These are phyloP conservation scores for Zymoseptoria pseudotritici DNA, from an alignment of 2,329 filamentous ascomycete species.

Conservation along the genomic window DNA sequence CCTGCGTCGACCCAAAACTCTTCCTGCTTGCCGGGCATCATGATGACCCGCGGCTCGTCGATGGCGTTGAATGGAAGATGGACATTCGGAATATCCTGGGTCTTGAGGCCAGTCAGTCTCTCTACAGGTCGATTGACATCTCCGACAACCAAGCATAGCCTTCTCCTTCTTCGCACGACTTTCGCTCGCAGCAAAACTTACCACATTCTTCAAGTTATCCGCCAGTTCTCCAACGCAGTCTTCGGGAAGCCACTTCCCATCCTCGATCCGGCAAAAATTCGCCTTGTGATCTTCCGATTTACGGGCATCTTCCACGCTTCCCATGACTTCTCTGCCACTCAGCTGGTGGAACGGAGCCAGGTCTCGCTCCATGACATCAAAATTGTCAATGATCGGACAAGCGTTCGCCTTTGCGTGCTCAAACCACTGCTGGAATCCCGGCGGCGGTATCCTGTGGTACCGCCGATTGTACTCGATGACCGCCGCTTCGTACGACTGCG, in stretches of 20 bases:
- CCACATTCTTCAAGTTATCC: neutral
- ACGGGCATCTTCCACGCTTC: neutral
- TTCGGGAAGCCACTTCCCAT: slow-evolving; percentile 1
- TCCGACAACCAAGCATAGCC: neutral
- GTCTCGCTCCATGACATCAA: slow-evolving; percentile 29
- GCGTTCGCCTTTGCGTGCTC: slow-evolving; percentile 33
- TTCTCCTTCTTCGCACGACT: neutral
- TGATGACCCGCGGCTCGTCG: slow-evolving; percentile 42
- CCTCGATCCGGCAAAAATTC: neutral
- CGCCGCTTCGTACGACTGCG: slow-evolving; percentile 4
- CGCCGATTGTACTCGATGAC: slow-evolving; percentile 31
- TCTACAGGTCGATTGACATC: neutral
- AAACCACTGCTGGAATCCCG: slow-evolving; percentile 41
- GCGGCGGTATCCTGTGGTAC: slow-evolving; percentile 40
- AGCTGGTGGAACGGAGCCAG: slow-evolving; percentile 4
- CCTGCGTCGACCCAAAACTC: neutral
- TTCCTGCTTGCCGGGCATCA: slow-evolving; percentile 5
- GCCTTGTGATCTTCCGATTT: neutral
- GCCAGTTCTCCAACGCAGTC: neutral
- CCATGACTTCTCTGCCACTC: slow-evolving; percentile 3
- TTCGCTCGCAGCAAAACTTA: neutral
- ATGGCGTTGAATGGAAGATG: slow-evolving; percentile 42
- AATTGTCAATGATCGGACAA: slow-evolving; percentile 39
- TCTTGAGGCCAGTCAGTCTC: neutral
- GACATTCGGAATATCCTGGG: slow-evolving; percentile 30